phyloP scores from a whole-genome alignment of 1,284 basidiomycete species.

The Fomitopsis pinicola region DNA sequence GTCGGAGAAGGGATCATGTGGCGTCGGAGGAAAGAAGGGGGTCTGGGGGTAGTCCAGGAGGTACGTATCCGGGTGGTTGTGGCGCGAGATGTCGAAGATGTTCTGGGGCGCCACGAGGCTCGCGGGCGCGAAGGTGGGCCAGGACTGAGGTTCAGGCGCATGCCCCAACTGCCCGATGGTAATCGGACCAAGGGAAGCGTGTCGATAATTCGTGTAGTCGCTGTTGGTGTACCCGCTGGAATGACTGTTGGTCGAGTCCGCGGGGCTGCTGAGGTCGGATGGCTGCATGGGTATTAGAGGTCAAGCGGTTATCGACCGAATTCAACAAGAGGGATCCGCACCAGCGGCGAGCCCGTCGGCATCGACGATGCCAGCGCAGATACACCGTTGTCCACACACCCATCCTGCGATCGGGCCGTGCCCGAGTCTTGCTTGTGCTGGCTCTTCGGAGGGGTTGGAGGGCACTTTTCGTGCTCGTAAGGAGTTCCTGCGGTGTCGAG shows the following conservation, averaged over 20 bases:
- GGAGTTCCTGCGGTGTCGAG: constrained; percentile 17
- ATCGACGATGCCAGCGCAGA: constrained; percentile 8
- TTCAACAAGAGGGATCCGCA: constrained; percentile 13
- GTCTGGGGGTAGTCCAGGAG: background rate
- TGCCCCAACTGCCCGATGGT: constrained; percentile 5
- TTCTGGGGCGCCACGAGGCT: background rate
- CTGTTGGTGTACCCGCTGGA: constrained; percentile 12
- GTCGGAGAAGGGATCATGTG: background rate
- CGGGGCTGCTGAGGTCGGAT: constrained; percentile 12
- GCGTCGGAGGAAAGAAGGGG: background rate
- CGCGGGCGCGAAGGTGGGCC: constrained; percentile 19
- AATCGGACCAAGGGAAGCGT: background rate
- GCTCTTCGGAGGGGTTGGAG: constrained; percentile 2
- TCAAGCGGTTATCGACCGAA: constrained; percentile 13
- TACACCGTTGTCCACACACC: constrained; percentile 4
- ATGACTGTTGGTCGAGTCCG: constrained; percentile 12
- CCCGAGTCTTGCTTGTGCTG: constrained; percentile 8
- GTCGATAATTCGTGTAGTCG: too few species aligned
- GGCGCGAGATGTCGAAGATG: background rate
- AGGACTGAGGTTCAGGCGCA: constrained; percentile 24
- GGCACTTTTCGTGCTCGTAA: constrained; percentile 10
- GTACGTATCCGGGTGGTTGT: background rate
- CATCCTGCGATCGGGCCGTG: background rate
- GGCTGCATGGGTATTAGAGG: constrained; percentile 9
- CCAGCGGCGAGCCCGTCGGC: constrained; percentile 9